Conservation (phyloP, 208 protist genomes). For the Acanthamoeba quina region DNA sequence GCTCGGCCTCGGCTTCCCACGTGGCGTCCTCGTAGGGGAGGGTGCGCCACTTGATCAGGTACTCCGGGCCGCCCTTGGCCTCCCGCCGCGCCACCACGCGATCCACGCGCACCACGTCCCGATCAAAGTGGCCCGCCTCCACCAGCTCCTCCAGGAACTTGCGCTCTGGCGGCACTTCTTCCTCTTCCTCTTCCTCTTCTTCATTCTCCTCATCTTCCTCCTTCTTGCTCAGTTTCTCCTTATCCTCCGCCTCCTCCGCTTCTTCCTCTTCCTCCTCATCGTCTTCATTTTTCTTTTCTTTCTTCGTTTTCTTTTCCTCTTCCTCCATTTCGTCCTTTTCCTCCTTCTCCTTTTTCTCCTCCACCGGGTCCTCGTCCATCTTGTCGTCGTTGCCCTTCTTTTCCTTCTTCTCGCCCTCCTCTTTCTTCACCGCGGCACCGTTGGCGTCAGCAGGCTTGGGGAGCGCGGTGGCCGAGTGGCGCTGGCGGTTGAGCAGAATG, state of each 20-base stretch:
- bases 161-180: neutral
- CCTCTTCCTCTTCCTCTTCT: neutral
- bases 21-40: slow-evolving; percentile 81
- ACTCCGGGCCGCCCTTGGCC: neutral
- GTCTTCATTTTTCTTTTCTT: neutral
- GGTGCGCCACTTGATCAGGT: slow-evolving; percentile 67
- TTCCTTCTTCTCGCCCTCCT: neutral
- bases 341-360: neutral
- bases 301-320: neutral
- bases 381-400: neutral
- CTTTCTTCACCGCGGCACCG: neutral
- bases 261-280: neutral
- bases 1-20: slow-evolving; percentile 79
- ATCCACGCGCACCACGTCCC: neutral
- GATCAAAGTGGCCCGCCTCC: neutral
- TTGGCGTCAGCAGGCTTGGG: neutral
- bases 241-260: neutral
- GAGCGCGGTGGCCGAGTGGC: neutral
- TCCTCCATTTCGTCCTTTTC: neutral
- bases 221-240: neutral
- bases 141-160: neutral
- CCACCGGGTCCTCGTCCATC: neutral
- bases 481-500: neutral
- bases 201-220: neutral
- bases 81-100: slow-evolving; percentile 20